Base-by-base conservation (phyloP, 129 eudicot species). In the Daucus carota region DNA sequence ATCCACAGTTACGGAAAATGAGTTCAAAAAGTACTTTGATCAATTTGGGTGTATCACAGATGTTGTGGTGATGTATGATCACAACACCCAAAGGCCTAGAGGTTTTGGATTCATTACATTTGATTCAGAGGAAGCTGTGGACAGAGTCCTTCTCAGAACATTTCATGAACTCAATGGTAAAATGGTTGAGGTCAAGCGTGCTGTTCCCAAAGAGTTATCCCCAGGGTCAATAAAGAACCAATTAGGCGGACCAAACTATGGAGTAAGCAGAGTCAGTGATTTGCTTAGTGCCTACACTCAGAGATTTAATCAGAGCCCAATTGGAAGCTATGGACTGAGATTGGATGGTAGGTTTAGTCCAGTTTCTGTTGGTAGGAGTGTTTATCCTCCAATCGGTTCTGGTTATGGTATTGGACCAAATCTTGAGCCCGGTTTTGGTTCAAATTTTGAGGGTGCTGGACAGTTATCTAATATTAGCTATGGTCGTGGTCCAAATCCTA, bases 21-120 rank as follows among this genome's bases (percentile, higher is more conserved):
- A 90, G 77, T 93, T 93, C 85, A 93, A 93, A 78, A 88, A 50
- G 75, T 90, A 93, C 81, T 93, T 93, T 80, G 92, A 90, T 36
- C 98, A 90, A 81, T 93, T 90, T 75, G 98, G 98, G 42, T 77
- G 79, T 77, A 93, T 93, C 66, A 90, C 89, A 18, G 98, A 93
- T 81, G 98, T 93, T 60, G 98, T 88, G 20, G 96, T 93, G 72
- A 93, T 93, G 98, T 90, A 93, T 77, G 98, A 93, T 71, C 98
- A 93, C 83, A 93, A 90, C 86, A 93, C 98, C n/a, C 96, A 93
- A 80, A 88, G 97, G 85, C 95, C 95, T 70, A 80, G 98, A 87
- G 98, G 98, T 72, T 93, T 90, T 83, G 98, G 98, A 38, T 90
- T 93, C 78, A 93, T 93, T 79, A 93, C 98, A 46, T 93, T 75